phyloP scores from a whole-genome alignment of 164 flowering plant species.

The Umbellularia californica region DNA sequence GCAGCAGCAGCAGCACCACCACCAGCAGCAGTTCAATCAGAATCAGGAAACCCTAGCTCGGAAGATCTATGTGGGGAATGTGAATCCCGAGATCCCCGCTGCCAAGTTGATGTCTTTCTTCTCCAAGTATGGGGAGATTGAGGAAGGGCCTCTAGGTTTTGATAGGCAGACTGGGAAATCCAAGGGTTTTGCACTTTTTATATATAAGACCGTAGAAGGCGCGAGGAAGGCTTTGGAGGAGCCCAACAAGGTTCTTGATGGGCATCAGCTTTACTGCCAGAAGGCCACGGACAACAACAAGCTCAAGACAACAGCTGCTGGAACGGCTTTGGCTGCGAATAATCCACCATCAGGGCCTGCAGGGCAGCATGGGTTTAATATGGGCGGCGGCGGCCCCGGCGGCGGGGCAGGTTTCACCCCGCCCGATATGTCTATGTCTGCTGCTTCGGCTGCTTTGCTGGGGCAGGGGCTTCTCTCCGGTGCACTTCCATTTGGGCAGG shows the following conservation, averaged over 20 bases:
- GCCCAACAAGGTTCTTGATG: conserved; percentile 34
- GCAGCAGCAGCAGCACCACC: not conserved
- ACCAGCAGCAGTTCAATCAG: not conserved
- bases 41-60: conserved; percentile 19
- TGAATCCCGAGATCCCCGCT: conserved; percentile 20
- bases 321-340: not conserved
- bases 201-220: conserved; percentile 31
- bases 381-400: not conserved
- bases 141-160: conserved; percentile 39
- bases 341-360: not conserved
- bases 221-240: conserved; percentile 34
- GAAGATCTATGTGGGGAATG: conserved; percentile 39
- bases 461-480: conserved; percentile 23
- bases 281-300: conserved; percentile 31
- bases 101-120: conserved; percentile 24
- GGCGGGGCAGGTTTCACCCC: conserved; percentile 8
- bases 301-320: conserved; percentile 5
- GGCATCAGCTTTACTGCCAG: conserved; percentile 31
- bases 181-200: conserved; percentile 34
- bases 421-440: conserved; percentile 11
- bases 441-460: conserved; percentile 13
- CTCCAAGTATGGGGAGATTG: conserved; percentile 35
- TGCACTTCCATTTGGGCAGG: conserved; percentile 19
- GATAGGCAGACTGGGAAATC: conserved; percentile 36
- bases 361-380: not conserved